Conservation (phyloP, 169 alveolate genomes). For the Plasmodium cynomolgi region DNA sequence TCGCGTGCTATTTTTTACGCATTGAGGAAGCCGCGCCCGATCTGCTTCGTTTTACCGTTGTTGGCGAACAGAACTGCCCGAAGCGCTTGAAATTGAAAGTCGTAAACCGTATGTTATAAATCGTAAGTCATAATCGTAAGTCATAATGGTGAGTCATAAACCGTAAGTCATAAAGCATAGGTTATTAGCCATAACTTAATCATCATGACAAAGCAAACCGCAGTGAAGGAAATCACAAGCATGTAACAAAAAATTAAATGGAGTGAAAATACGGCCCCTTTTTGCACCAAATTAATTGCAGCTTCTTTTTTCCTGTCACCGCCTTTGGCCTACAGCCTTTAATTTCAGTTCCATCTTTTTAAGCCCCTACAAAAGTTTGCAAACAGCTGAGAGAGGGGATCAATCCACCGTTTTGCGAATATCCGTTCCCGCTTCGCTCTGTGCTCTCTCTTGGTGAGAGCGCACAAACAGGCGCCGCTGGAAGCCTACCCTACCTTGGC, state of each 20-base stretch:
- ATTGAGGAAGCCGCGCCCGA: neutral
- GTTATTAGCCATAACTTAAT: neutral
- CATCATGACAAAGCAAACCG: neutral
- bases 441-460: neutral
- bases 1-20: neutral
- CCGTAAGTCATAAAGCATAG: neutral
- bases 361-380: neutral
- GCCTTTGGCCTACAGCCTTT: neutral
- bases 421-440: neutral
- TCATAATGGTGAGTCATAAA: neutral
- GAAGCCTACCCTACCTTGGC: neutral
- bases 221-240: neutral
- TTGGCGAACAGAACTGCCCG: neutral
- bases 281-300: neutral
- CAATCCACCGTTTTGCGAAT: neutral
- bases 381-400: neutral
- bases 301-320: neutral
- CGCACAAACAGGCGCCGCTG: neutral
- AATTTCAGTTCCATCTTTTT: neutral
- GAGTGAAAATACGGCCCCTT: neutral
- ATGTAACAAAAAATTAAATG: neutral
- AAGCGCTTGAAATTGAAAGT: neutral
- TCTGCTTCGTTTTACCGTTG: neutral
- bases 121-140: neutral
- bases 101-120: neutral